Base-by-base conservation (phyloP, 2,329 filamentous ascomycete species). In the Coniochaeta ligniaria region DNA sequence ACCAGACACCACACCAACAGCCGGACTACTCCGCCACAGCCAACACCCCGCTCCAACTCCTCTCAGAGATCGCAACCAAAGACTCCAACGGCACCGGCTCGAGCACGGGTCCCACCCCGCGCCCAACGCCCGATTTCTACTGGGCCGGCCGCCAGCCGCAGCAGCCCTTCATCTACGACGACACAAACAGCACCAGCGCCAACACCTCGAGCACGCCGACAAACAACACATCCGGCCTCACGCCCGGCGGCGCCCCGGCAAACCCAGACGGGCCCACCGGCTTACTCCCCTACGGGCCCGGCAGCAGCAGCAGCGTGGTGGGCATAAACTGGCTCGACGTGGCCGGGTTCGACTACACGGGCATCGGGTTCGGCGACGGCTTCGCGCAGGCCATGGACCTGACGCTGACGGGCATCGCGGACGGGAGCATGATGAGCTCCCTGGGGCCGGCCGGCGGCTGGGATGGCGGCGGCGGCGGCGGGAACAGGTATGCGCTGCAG, bases 51-150 rank as follows among this genome's bases (percentile, higher is more conserved):
- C 75, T 85, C 4, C 80, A 84, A 59, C 73, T 85, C 26, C 76
- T 85, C 7, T 84, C 82, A 41, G 83, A 85, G 65, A 78, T 84
- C 36, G 82, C 82, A n/a, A 80, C 78, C 36, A 76, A 78, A 38
- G 26, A 57, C 54, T 35, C 31, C 54, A 57, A 35, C 31, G 31
- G 58, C n/a, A 64, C 64, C 36, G 66, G 62, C 35, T 59, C 63
- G 28, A 63, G 62, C 52, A 56, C 52, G 54, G 55, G 31, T 24
- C 20, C 14, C 56, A 36, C 56, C 33, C 55, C 28, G 58, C 47
- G 47, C 22, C 24, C 22, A n/a, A 31, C 47, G 17, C 47, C 47
- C 66, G 38, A 63, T 58, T 52, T 38, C 55, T 59, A 50, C 52
- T 64, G 61, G 66, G 41, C 67, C 7, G 54, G 31, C 31, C 54